phyloP scores from a whole-genome alignment of 2,329 filamentous ascomycete species.

The Colletotrichum orbiculare region DNA sequence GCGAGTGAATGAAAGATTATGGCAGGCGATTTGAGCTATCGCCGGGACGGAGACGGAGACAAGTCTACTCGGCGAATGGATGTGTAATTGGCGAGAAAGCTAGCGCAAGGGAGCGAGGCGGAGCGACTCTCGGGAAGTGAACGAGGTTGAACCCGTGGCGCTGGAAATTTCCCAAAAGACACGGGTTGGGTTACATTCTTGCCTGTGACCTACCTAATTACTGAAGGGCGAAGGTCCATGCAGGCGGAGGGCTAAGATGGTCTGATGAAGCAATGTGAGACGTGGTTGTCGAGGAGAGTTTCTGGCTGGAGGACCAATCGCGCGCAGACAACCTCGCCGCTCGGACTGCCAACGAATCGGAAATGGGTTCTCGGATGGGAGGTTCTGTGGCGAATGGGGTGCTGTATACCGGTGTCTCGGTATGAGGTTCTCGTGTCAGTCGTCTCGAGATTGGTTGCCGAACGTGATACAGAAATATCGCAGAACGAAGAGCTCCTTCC shows the following conservation, averaged over 20 bases:
- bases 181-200: background rate
- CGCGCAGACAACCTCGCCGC: conserved; percentile 7
- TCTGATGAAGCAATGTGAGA: conserved; percentile 11
- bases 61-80: background rate
- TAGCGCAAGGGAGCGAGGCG: too few species aligned
- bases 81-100: too few species aligned
- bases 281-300: conserved; percentile 13
- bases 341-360: conserved; percentile 19
- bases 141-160: too few species aligned
- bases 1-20: too few species aligned
- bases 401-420: background rate
- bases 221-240: background rate
- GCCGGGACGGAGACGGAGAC: background rate
- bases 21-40: too few species aligned
- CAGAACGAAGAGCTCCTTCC: background rate
- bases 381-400: background rate
- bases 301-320: conserved; percentile 3
- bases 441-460: background rate
- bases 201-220: background rate
- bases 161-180: too few species aligned
- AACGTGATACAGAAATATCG: background rate
- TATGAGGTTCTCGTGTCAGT: conserved; percentile 1
- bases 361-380: background rate
- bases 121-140: too few species aligned
- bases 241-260: background rate